Conservation (phyloP, 2,329 filamentous ascomycete species). For the Cytospora leucostoma region DNA sequence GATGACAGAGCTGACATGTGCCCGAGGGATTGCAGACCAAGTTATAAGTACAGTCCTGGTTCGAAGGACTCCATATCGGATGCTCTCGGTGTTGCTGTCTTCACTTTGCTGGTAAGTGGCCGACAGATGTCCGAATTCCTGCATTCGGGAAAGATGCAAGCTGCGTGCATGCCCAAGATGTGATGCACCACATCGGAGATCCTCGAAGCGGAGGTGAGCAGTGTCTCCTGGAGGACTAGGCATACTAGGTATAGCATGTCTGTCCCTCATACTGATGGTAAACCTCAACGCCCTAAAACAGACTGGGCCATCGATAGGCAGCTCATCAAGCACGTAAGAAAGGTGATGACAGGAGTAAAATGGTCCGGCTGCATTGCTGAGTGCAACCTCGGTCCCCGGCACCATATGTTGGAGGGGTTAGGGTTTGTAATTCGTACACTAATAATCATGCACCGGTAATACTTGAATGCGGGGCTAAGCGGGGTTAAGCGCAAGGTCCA, state of each 20-base stretch:
- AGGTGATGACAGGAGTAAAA: background rate
- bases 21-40: background rate
- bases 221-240: too few relatives aligned
- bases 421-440: background rate
- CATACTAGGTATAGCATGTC: too few relatives aligned
- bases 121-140: constrained; percentile 19
- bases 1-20: background rate
- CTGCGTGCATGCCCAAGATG: background rate
- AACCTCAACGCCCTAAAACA: too few relatives aligned
- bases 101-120: constrained; percentile 14
- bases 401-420: constrained; percentile 4
- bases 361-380: background rate
- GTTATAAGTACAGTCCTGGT: background rate
- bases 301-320: background rate
- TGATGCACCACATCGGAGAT: background rate
- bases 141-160: background rate
- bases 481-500: constrained; percentile 1
- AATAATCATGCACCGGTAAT: background rate
- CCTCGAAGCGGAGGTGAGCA: background rate
- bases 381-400: background rate
- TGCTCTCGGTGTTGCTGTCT: background rate
- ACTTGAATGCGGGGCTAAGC: background rate
- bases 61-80: background rate
- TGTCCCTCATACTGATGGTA: too few relatives aligned
- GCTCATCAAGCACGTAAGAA: too few relatives aligned